Evolutionary conservation across 352 stramenopile species (phyloP), one percentile per base, ranked within the genome.

Genomic region (Pythium biforme): DNA sequence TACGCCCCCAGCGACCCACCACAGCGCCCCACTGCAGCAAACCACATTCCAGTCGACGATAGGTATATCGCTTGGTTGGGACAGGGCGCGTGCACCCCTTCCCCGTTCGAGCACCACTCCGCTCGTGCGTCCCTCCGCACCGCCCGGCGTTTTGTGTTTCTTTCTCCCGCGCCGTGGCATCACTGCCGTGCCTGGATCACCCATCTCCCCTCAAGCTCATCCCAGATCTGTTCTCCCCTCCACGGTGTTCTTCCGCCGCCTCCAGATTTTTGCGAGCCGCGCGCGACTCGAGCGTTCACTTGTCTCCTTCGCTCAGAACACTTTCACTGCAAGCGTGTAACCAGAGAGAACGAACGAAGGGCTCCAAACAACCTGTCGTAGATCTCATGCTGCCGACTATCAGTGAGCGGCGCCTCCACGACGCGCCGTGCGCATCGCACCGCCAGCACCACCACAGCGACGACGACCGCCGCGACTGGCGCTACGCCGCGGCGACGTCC

Each of bases 381-480:
- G 37, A 43, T 43, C 37, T 39, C 47, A 53, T 53, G 47, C 26
- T 53, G 47, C 47, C 47, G 47, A 53, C 47, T 15, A 53, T 53
- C 25, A 49, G 22, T n/a, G 41, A 49, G 22, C 19, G 41, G 41
- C 47, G 47, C 25, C 25, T 29, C 25, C 47, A 15, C 26, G 10
- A 37, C 25, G 47, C n/a, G 41, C 41, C 41, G 41, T 49, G 27
- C 41, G 41, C 41, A n/a, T 5, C 41, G 41, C 41, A 49, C 25
- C 23, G n/a, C 26, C 31, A 37, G n/a, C 41, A 27, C 12, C 14
- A 31, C 15, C 25, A 53, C 25, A 4, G 15, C 14, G 47, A 39
- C 47, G 47, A 53, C 26, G 25, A 37, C 47, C 47, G 17, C 12
- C 47, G 47, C 47, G 47, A 37, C 25, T 53, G 47, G 47, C 47